Evolutionary conservation across 192 early-diverging fungal genomes (phyloP).

Genomic region (Diversispora eburnea): DNA sequence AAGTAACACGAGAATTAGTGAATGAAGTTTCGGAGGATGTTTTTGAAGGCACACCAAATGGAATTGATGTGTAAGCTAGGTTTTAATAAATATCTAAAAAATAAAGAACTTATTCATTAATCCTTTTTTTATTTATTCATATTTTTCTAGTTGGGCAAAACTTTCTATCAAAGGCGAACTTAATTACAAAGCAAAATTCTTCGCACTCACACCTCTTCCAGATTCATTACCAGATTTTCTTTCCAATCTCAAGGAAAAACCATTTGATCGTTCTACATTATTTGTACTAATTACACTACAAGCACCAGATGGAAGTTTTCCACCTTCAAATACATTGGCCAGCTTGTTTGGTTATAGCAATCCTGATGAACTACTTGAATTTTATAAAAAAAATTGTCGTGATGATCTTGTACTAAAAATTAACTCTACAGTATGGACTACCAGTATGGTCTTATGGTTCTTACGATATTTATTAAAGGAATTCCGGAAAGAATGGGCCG

Average conservation of each 20-base stretch:
- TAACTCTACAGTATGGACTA: constrained; percentile 3
- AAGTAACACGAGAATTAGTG: constrained; percentile 57
- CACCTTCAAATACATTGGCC: constrained; percentile 3
- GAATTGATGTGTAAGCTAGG: constrained; percentile 35
- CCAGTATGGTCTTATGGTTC: constrained; percentile 28
- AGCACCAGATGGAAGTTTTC: constrained; percentile 24
- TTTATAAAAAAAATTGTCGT: not conserved
- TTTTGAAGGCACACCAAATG: constrained; percentile 31
- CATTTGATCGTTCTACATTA: constrained; percentile 6
- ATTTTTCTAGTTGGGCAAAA: constrained; percentile 25
- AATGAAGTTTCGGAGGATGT: constrained; percentile 42
- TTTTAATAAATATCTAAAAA: not conserved
- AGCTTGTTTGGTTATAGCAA: constrained; percentile 10
- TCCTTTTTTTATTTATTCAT: not conserved
- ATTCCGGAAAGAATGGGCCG: not conserved
- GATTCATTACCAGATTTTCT: constrained; percentile 21
- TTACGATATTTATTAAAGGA: constrained; percentile 19
- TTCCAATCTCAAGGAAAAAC: constrained; percentile 31
- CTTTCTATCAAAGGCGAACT: constrained; percentile 36
- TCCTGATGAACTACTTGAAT: not conserved
- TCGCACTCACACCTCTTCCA: constrained; percentile 22
- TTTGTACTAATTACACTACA: constrained; percentile 9
- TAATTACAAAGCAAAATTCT: constrained; percentile 39
- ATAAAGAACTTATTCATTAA: too few relatives aligned
- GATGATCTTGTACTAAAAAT: not conserved